phyloP scores from a whole-genome alignment of 805 yeast genomes.

The Yamadazyma insecticola region DNA sequence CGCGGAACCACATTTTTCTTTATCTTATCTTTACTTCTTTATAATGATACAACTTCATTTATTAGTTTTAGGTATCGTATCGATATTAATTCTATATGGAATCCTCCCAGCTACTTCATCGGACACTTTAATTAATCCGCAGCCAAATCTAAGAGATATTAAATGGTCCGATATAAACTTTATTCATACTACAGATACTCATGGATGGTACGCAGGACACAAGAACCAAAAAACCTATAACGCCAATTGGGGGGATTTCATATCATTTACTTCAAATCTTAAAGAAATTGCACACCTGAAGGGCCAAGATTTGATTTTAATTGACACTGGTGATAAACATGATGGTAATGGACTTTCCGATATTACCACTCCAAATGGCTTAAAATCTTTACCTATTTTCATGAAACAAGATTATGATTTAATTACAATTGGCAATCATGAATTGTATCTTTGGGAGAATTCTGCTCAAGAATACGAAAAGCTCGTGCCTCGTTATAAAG shows the following conservation, averaged over 20 bases:
- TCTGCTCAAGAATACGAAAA: conserved; percentile 61
- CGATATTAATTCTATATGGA: too few species aligned
- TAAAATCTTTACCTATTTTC: conserved; percentile 57
- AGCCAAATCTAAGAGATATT: too few species aligned
- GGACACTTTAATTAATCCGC: too few species aligned
- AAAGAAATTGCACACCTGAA: conserved; percentile 36
- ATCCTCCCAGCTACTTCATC: too few species aligned
- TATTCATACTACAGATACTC: conserved; percentile 94
- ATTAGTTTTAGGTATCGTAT: too few species aligned
- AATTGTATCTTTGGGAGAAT: conserved; percentile 65
- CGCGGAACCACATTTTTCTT: too few species aligned
- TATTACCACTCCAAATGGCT: conserved; percentile 70
- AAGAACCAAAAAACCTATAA: conserved; percentile 67
- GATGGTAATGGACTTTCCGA: conserved; percentile 93
- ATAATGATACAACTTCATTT: too few species aligned
- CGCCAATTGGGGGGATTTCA: conserved; percentile 91
- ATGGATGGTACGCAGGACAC: conserved; percentile 96
- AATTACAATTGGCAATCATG: conserved; percentile 88
- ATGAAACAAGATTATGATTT: conserved; percentile 66
- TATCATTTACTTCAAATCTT: conserved; percentile 60
- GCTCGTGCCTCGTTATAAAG: conserved; percentile 56
- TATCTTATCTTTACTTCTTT: too few species aligned
- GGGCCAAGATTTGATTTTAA: conserved; percentile 60
- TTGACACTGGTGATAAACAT: conserved; percentile 91
- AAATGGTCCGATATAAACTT: conserved; percentile 74